These are phyloP conservation scores for Agrocybe chaxingu DNA, from an alignment of 768 basidiomycete genomes.

Conservation along the genomic window DNA sequence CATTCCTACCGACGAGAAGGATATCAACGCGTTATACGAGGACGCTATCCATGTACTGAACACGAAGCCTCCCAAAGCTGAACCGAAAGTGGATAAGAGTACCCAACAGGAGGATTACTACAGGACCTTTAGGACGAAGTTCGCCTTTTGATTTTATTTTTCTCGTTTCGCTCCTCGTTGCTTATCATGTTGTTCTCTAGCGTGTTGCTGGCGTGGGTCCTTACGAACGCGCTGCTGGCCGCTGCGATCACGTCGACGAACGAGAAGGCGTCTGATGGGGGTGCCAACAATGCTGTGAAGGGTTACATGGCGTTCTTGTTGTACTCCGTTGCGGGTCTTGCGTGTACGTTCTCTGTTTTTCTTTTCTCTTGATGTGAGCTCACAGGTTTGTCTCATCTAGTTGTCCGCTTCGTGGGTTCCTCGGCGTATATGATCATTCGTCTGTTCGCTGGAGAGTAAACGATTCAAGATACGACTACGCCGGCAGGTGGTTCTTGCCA, in stretches of 20 bases:
- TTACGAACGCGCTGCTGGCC: conserved; percentile 80
- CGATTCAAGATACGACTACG: background rate
- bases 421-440: conserved; percentile 81
- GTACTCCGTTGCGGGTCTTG: conserved; percentile 84
- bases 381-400: conserved; percentile 31
- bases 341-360: conserved; percentile 50
- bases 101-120: conserved; percentile 87
- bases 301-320: conserved; percentile 90
- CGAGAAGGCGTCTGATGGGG: conserved; percentile 41
- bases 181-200: conserved; percentile 24
- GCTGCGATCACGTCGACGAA: conserved; percentile 68
- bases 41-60: conserved; percentile 83
- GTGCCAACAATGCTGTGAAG: conserved; percentile 56
- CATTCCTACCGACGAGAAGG: conserved; percentile 83
- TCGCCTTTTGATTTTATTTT: conserved; percentile 18
- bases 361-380: background rate
- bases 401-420: conserved; percentile 82
- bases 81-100: conserved; percentile 53
- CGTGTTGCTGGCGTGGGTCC: conserved; percentile 83
- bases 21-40: conserved; percentile 87
- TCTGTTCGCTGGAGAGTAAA: conserved; percentile 84
- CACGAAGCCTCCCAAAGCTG: conserved; percentile 74
- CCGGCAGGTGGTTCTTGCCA: background rate
- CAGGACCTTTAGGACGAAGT: conserved; percentile 88
- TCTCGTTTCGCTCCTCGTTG: background rate